These are phyloP conservation scores for Acacia acuminata DNA, from an alignment of 306 rosid genomes.

Conservation along the genomic window DNA sequence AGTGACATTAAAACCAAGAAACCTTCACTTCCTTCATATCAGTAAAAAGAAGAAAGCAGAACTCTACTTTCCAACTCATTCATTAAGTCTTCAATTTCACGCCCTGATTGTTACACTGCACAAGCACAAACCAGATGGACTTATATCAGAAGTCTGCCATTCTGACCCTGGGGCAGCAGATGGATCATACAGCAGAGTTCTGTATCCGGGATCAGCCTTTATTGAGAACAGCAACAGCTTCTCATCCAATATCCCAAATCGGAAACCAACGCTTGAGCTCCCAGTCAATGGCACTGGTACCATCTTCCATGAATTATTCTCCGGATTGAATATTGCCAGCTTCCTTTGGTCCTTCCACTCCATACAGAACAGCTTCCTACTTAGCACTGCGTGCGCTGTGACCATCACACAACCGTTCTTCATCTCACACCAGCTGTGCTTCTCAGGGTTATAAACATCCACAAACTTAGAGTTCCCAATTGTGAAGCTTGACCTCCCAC, in stretches of 20 bases:
- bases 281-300: conserved; percentile 84
- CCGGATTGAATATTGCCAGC: conserved; percentile 71
- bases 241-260: conserved; percentile 72
- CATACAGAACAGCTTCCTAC: conserved; percentile 80
- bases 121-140: conserved; percentile 82
- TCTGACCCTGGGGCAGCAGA: conserved; percentile 75
- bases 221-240: conserved; percentile 74
- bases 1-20: conserved; percentile 15
- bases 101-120: conserved; percentile 80
- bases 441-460: conserved; percentile 75
- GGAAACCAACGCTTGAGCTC: conserved; percentile 69
- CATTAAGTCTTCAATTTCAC: conserved; percentile 41
- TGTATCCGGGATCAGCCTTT: conserved; percentile 57
- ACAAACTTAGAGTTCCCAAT: conserved; percentile 90
- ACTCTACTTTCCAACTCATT: background rate
- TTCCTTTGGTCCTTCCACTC: conserved; percentile 98
- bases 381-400: conserved; percentile 85
- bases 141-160: conserved; percentile 77
- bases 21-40: background rate
- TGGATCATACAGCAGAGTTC: conserved; percentile 83
- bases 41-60: conserved; percentile 7
- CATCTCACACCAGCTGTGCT: conserved; percentile 78
- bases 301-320: conserved; percentile 78
- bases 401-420: conserved; percentile 99
- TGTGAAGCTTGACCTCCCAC: conserved; percentile 94